Conservation (phyloP, 352 stramenopile species). For the Pythium dissotocum region DNA sequence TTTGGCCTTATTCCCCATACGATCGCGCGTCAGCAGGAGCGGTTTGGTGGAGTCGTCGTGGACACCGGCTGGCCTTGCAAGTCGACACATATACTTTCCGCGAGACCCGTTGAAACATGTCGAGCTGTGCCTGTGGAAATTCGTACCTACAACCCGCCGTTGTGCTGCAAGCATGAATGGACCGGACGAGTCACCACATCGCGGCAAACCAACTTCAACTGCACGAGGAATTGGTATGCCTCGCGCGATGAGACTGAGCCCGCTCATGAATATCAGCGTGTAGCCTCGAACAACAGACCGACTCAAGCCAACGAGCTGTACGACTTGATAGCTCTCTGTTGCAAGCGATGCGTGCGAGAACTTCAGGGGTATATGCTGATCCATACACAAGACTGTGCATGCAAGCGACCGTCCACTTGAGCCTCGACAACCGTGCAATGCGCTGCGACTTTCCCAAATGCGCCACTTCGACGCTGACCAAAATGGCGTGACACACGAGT, state of each 20-base stretch:
- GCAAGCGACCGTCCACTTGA: slow-evolving; percentile 24
- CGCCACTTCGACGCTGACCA: not conserved
- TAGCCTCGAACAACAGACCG: not conserved
- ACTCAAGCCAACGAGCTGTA: slow-evolving; percentile 6
- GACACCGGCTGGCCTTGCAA: slow-evolving; percentile 17
- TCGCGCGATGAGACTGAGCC: not conserved
- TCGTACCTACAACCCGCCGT: slow-evolving; percentile 7
- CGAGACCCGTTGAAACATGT: slow-evolving; percentile 25
- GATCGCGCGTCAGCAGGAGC: slow-evolving; percentile 3
- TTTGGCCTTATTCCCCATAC: too few relatives aligned
- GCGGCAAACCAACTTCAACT: not conserved
- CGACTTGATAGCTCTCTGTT: not conserved
- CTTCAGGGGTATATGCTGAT: slow-evolving; percentile 2
- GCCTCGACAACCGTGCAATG: slow-evolving; percentile 23
- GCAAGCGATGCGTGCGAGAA: slow-evolving; percentile 18
- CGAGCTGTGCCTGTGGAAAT: slow-evolving; percentile 22
- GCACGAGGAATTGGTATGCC: not conserved
- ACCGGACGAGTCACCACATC: not conserved
- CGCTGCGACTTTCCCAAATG: slow-evolving; percentile 14
- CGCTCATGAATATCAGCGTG: not conserved
- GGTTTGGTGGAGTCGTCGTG: slow-evolving; percentile 15
- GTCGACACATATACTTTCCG: slow-evolving; percentile 25
- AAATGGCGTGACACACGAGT: slow-evolving; percentile 14
- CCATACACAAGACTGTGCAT: slow-evolving; percentile 24
- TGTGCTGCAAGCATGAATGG: not conserved